Evolutionary conservation across 331 rosid species (phyloP).

Genomic region (Phaseolus coccineus): DNA sequence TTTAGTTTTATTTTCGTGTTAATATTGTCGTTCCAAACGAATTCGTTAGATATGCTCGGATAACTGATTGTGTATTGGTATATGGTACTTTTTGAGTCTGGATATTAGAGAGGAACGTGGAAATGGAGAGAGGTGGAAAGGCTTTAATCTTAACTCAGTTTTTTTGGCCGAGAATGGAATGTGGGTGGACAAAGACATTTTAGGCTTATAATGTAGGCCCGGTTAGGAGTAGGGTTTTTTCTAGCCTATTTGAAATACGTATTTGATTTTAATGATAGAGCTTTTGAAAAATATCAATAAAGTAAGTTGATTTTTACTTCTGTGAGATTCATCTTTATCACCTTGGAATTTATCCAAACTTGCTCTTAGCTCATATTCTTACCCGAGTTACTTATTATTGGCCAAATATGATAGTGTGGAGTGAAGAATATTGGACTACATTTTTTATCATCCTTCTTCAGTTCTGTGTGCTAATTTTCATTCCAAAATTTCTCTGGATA

Average conservation of each 20-base stretch:
- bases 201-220: neutral
- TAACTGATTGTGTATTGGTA: slow-evolving; percentile 15
- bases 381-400: neutral
- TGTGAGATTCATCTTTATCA: neutral
- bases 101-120: neutral
- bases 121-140: neutral
- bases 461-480: slow-evolving; percentile 3
- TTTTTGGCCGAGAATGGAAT: neutral
- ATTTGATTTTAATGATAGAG: neutral
- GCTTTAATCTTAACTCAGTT: neutral
- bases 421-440: neutral
- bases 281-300: neutral
- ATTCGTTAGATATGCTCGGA: neutral
- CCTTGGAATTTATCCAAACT: slow-evolving; percentile 3
- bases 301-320: neutral
- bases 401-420: neutral
- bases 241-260: neutral
- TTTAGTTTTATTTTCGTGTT: neutral
- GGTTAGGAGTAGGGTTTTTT: neutral
- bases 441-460: neutral
- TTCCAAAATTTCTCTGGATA: neutral
- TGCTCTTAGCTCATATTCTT: slow-evolving; percentile 2
- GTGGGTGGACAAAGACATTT: neutral
- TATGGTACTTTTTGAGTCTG: neutral
- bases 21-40: neutral